Percentiles rank a stretch among this genome's conserved stretches.
phyloP scores from a whole-genome alignment of 192 early-diverging fungal genomes.

The Backusella morwellensis region DNA sequence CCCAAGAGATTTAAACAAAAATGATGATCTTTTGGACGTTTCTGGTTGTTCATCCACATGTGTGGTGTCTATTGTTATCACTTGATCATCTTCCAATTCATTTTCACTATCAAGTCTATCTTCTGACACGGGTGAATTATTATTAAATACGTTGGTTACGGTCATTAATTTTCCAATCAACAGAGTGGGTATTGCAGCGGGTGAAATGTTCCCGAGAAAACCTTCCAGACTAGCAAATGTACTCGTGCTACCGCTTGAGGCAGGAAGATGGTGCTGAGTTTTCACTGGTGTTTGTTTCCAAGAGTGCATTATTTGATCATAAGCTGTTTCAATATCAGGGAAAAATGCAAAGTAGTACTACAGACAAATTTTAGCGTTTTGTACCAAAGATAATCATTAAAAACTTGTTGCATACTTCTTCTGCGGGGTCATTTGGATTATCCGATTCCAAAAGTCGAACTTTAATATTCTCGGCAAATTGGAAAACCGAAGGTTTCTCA shows the following conservation, averaged over 20 bases:
- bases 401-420: constrained; percentile 43
- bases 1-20: background rate
- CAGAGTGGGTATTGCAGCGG: constrained; percentile 18
- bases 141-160: background rate
- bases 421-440: constrained; percentile 20
- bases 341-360: constrained; percentile 68
- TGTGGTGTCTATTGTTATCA: background rate
- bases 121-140: background rate
- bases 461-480: constrained; percentile 50
- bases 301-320: constrained; percentile 21
- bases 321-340: constrained; percentile 39
- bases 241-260: background rate
- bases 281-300: background rate
- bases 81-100: background rate
- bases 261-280: constrained; percentile 6
- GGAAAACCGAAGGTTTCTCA: constrained; percentile 45
- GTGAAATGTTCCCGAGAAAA: constrained; percentile 10
- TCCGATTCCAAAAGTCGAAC: constrained; percentile 49
- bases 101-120: background rate
- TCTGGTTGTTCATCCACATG: background rate
- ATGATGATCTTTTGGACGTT: background rate
- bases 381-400: constrained; percentile 11
- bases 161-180: constrained; percentile 12
- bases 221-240: background rate
- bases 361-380: background rate